phyloP scores from a whole-genome alignment of 2,329 filamentous ascomycete genomes.

The Endocalyx cinctus region DNA sequence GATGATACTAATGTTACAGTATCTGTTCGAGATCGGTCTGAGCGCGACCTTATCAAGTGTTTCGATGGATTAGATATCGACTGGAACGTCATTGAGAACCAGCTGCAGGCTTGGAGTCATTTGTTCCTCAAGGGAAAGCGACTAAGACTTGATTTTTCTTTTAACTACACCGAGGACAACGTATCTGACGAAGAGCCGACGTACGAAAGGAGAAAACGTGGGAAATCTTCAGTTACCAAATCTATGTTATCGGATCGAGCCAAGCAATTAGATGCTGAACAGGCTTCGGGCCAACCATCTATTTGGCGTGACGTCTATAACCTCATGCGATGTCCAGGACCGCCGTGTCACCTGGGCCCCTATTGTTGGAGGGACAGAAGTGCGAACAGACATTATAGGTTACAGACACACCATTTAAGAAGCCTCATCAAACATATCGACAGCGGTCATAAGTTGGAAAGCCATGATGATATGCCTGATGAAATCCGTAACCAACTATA shows the following conservation, averaged over 20 bases:
- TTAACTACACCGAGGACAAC: no score
- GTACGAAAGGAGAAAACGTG: no score
- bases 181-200: no score
- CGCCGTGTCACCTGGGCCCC: neutral
- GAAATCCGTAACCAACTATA: neutral
- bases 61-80: no score
- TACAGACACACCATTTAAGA: neutral
- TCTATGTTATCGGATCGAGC: neutral
- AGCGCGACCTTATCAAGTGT: no score
- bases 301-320: neutral
- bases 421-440: slow-evolving; percentile 1
- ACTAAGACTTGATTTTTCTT: no score
- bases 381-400: neutral
- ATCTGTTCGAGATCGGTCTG: no score
- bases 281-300: neutral
- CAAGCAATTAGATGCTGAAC: neutral
- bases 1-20: no score
- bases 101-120: no score
- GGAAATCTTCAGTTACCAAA: neutral
- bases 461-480: slow-evolving; percentile 1
- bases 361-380: neutral
- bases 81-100: no score
- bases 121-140: no score
- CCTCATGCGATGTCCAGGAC: slow-evolving; percentile 1
- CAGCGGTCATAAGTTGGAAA: neutral